Base-by-base conservation (phyloP, 2,329 filamentous ascomycete genomes). In the Cladosporium austrohemisphaericum region DNA sequence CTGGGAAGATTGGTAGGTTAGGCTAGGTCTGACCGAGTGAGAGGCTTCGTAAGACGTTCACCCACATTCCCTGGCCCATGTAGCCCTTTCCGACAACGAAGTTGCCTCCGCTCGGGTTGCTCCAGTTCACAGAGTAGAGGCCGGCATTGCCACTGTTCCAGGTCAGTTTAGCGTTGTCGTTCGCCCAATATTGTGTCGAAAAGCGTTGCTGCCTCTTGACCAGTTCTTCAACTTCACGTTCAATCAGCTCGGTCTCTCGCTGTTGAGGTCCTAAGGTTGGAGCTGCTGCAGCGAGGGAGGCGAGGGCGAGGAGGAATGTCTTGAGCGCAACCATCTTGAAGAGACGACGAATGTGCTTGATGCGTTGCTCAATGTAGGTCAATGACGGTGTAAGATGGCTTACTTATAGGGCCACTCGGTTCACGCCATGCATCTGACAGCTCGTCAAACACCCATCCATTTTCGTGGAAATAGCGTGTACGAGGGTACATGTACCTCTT, bases 1-100 rank as follows among this genome's bases (percentile, higher is more conserved):
- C 76, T 78, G 59, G n/a, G 13, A 32, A 6, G 3, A 6, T 9
- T 38, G 20, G 20, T 11, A 10, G 36, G 19, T 20, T 38, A n/a
- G 5, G 10, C 7, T 11, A n/a, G 19, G 36, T 14, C 2, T 7
- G 16, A 20, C n/a, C 25, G 25, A 11, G 25, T 26, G 25, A 11
- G 6, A 6, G 25, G 25, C 11, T 26, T 26, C 11, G 25, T n/a
- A n/a, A n/a, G n/a, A n/a, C n/a, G 33, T 8, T 35, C 11, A 47
- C 43, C 22, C 23, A 47, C 43, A 47, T 47, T 22, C 43, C 43
- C 25, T 47, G 43, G 16, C 43, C 43, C 18, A 29, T 31, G 50
- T 55, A 58, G 33, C 55, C 56, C 16, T 57, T 37, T 13, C 56
- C 56, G 28, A 58, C 56, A 35, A 58, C 56, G 44, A 58, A 56